Evolutionary conservation across 2,329 filamentous ascomycete species (phyloP), one percentile per base, ranked within the genome.

Genomic region (Falciphora oryzae): DNA sequence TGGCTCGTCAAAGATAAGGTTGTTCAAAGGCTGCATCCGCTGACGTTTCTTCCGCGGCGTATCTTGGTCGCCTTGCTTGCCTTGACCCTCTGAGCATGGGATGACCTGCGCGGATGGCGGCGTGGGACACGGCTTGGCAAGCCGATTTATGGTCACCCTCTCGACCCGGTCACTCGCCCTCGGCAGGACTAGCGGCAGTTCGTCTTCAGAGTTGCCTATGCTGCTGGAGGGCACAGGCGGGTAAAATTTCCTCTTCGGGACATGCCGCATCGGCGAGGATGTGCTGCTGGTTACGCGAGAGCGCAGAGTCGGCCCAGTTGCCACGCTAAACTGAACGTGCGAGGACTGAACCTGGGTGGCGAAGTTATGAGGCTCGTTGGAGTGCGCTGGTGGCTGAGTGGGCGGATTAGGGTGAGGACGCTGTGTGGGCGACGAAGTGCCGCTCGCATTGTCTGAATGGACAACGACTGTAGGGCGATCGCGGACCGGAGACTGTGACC

Each of bases 91-190:
- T 1, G 70, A 70, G 22, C 57, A 70, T 0, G 70, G 68, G 35
- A 72, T 71, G 35, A 66, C 59, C 63, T 73, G 71, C 0, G 71
- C 71, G 2, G 72, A 72, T 2, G 72, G 71, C 1, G 72, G 72
- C 2, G 70, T 72, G 1, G 66, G 70, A 27, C 65, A 67, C 8
- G 65, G 66, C 14, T 62, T 58, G 22, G 63, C 35, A n/a, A 63
- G 25, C 5, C 29, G 29, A n/a, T 62, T 62, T 22, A 25, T 62
- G 27, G 56, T 57, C 5, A 59, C 57, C 62, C 58, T 63, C 28
- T 65, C 64, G 27, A 66, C 57, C 1, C 68, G 59, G 18, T 53
- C 22, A 25, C 10, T n/a, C 18, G 44, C 22, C n/a, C 8, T 53
- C 8, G 44, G 44, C 28, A 18, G 22, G 1, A 59, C 29, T 25